phyloP scores from a whole-genome alignment of 495 filamentous ascomycete species.

The Beverwykella pulmonaria region DNA sequence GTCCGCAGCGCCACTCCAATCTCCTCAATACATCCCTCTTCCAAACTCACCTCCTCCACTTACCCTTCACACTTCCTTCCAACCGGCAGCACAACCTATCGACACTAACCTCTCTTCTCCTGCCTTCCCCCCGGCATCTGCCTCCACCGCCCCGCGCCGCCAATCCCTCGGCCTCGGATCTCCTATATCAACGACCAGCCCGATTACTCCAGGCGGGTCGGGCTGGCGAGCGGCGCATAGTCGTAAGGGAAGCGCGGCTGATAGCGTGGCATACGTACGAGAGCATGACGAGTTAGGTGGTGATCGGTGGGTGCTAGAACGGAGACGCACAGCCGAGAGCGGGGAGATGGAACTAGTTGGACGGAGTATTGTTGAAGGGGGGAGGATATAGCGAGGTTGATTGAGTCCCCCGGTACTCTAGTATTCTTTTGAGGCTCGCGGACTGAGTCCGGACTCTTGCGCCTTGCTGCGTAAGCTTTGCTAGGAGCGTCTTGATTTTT shows the following conservation, averaged over 20 bases:
- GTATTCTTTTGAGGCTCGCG: not conserved
- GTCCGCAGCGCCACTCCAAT: not conserved
- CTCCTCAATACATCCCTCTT: slow-evolving; percentile 1
- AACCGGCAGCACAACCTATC: not conserved
- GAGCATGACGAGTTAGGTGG: slow-evolving; percentile 42
- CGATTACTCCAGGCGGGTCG: slow-evolving; percentile 23
- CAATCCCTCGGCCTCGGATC: slow-evolving; percentile 25
- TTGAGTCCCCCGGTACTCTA: not conserved
- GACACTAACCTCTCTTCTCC: slow-evolving; percentile 21
- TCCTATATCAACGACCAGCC: slow-evolving; percentile 27
- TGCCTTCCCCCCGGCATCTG: not conserved
- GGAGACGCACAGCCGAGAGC: slow-evolving; percentile 46
- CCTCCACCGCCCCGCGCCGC: slow-evolving; percentile 8
- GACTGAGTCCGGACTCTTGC: not conserved
- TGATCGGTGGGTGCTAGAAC: slow-evolving; percentile 49
- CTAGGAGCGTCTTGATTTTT: not conserved
- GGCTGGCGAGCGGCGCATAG: slow-evolving; percentile 39
- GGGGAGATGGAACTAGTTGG: slow-evolving; percentile 48
- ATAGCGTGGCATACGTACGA: slow-evolving; percentile 47
- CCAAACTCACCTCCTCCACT: slow-evolving; percentile 18
- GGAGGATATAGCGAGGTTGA: slow-evolving; percentile 42
- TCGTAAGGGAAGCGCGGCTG: slow-evolving; percentile 44
- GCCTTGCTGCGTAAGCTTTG: not conserved
- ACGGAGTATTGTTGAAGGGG: slow-evolving; percentile 47
- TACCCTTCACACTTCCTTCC: slow-evolving; percentile 24